Base-by-base conservation (phyloP, 1,284 basidiomycete genomes). In the Ganoderma lingzhi region DNA sequence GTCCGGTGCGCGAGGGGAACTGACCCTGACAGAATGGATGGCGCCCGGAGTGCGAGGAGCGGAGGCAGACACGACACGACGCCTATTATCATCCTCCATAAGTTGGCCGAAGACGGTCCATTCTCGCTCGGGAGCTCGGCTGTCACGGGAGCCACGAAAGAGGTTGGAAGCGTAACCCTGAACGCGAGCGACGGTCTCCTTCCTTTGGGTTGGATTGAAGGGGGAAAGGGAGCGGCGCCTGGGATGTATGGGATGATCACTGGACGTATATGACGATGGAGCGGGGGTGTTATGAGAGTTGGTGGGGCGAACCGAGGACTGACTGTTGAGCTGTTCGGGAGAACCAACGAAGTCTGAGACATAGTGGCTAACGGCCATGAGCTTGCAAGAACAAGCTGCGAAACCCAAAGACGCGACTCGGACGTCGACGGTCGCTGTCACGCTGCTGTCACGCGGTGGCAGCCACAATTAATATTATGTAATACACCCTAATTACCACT, bases 61-160 rank as follows among this genome's bases (percentile, higher is more conserved):
- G 23, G 65, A 10, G 15, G 44, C 28, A 19, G 65, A 65, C 32
- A 3, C 51, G 77, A 35, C 75, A 44, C 76, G 77, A 19, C 85
- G 72, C 55, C 83, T 83, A 2, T 84, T 86, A 61, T 90, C 39
- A 44, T 61, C 89, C 75, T 90, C 86, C 89, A 93, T 92, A 44
- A 91, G 78, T 75, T 93, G 89, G 3, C 85, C 87, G 74, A 94
- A 94, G 6, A 93, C 81, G 0, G 89, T 83, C 93, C 93, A 94
- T 80, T 88, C 84, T 6, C 74, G 81, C 6, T 78, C 69, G 2
- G 62, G 64, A 32, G 60, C 42, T 32, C 19, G 72, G 4, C 66
- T 64, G 28, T 42, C 35, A 15, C 66, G 64, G 6, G 71, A 60
- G 44, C 51, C 56, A 3, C 69, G 66, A n/a, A 62, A 53, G 32